Base-by-base conservation (phyloP, 1,284 basidiomycete genomes). In the Pyrrhoderma lamaoense region DNA sequence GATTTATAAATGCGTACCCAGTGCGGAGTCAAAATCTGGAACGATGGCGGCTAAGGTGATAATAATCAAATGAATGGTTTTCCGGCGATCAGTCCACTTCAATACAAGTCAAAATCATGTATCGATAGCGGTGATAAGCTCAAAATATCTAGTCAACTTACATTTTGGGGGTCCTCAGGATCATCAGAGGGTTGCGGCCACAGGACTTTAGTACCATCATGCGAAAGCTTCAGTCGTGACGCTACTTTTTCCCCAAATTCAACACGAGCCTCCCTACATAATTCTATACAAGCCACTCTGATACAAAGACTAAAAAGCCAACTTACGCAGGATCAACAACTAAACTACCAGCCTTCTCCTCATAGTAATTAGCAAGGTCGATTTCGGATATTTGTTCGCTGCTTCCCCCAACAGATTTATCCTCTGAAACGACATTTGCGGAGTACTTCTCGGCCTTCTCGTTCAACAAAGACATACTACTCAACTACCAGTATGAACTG, bases 1-100 rank as follows among this genome's bases (percentile, higher is more conserved):
- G n/a, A n/a, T n/a, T 5, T 31, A 5, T 7, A 5, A 34, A 16
- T n/a, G 48, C 70, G 47, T 22, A 79, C 81, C 80, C 54, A 82
- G 80, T 0, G 76, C 80, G 9, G 80, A 82, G 57, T 81, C 78
- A 56, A 85, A 84, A 59, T 84, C 82, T 0, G 82, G 82, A 8
- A 83, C 75, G 37, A 85, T 76, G 2, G 82, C 79, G 8, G 82
- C 80, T 36, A 84, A 61, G 0, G 81, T 83, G 51, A 81, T 69
- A 54, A 84, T 79, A 37, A 79, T 55, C 21, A 85, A 64, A 49
- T 79, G 77, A 2, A 81, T 51, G 39, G 70, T 69, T 65, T 84
- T 85, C 39, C 68, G 67, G 34, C 60, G 56, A 48, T 70, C 61
- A 21, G 66, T 65, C 74, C 74, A 76, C 75, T 76, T n/a, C n/a